A percentile compares a stretch with the other conserved stretches of the same genome.
Conservation (phyloP, 108 stramenopile genomes). For the Aurantiochytrium sp. region DNA sequence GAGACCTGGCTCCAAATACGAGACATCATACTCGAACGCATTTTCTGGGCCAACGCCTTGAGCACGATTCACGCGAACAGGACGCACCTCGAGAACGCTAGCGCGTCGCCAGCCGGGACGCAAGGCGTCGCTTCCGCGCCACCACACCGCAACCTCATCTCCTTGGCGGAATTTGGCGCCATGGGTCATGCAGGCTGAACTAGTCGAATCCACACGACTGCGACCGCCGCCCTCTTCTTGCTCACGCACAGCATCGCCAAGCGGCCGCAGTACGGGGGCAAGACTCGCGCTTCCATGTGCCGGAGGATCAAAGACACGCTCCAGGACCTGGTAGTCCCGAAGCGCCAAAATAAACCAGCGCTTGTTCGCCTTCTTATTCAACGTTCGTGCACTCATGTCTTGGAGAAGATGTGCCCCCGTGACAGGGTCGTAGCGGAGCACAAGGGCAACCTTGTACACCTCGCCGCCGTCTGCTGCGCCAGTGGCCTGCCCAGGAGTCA, state of each 20-base stretch:
- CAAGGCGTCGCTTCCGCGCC: background rate
- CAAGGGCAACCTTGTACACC: background rate
- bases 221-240: background rate
- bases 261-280: background rate
- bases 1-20: background rate
- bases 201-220: background rate
- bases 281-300: background rate
- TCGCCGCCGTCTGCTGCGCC: background rate
- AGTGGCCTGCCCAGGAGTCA: background rate
- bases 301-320: background rate
- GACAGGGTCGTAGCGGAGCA: background rate
- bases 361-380: constrained; percentile 3
- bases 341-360: background rate
- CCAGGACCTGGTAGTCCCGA: constrained; percentile 12
- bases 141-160: background rate
- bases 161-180: background rate
- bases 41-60: background rate
- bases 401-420: background rate
- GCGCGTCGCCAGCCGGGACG: background rate
- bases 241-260: background rate
- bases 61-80: background rate
- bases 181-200: background rate
- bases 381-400: background rate
- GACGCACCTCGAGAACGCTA: background rate
- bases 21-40: background rate